Evolutionary conservation across 176 grass and related monocot species (phyloP).

Genomic region (Ampelocalamus luodianensis): DNA sequence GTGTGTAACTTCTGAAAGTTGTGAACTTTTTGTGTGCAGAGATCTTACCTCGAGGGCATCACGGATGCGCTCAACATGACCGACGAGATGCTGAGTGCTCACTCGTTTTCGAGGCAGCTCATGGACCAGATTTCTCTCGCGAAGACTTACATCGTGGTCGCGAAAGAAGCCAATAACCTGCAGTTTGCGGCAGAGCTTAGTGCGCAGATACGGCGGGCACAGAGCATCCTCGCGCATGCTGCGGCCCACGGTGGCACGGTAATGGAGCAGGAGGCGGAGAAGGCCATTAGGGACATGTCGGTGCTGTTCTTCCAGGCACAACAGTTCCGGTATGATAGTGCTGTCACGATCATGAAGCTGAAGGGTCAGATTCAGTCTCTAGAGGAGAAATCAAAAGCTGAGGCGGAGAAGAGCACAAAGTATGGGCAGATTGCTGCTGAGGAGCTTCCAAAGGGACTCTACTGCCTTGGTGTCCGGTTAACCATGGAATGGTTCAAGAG

Average conservation of each 20-base stretch:
- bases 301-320: conserved; percentile 82
- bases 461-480: conserved; percentile 85
- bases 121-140: conserved; percentile 92
- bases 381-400: conserved; percentile 83
- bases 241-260: conserved; percentile 48
- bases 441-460: conserved; percentile 93
- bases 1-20: conserved; percentile 21
- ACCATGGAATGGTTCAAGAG: conserved; percentile 91
- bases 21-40: conserved; percentile 51
- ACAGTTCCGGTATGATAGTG: conserved; percentile 73
- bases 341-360: conserved; percentile 78
- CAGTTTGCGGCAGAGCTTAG: conserved; percentile 84
- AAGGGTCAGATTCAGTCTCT: conserved; percentile 89
- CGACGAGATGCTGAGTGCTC: conserved; percentile 75
- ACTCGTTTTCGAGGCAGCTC: conserved; percentile 80
- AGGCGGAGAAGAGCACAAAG: conserved; percentile 84
- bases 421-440: conserved; percentile 97
- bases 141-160: conserved; percentile 67
- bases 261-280: conserved; percentile 59
- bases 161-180: conserved; percentile 80
- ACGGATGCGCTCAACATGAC: conserved; percentile 72
- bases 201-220: conserved; percentile 56
- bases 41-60: conserved; percentile 59
- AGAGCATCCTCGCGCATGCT: conserved; percentile 64
- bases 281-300: conserved; percentile 77